phyloP scores from a whole-genome alignment of 2,329 filamentous ascomycete species.

The Penicillium italicum region DNA sequence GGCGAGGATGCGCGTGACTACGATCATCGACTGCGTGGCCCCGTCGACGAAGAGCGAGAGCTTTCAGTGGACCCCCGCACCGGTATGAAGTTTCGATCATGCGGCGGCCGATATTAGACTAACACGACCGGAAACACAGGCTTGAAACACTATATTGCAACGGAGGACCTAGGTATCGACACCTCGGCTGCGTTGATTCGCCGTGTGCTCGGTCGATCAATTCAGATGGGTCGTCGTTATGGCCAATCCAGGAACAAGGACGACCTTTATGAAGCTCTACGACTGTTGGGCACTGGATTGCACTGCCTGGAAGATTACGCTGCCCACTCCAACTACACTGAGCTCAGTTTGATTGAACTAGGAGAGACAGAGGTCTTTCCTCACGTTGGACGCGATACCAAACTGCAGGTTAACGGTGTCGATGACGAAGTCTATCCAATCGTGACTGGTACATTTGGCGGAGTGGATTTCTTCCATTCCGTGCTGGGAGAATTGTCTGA shows the following conservation, averaged over 20 bases:
- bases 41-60: conserved; percentile 74
- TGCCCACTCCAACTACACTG: conserved; percentile 89
- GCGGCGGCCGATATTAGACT: neutral
- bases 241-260: conserved; percentile 61
- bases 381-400: conserved; percentile 75
- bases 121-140: conserved; percentile 34
- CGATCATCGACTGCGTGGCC: conserved; percentile 74
- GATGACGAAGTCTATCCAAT: conserved; percentile 69
- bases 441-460: conserved; percentile 88
- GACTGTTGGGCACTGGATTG: conserved; percentile 79
- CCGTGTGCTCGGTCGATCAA: conserved; percentile 67
- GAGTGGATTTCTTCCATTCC: conserved; percentile 89
- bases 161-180: conserved; percentile 72
- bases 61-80: conserved; percentile 71
- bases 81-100: conserved; percentile 42
- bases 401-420: conserved; percentile 65
- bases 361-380: conserved; percentile 80
- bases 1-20: conserved; percentile 81
- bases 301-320: conserved; percentile 92
- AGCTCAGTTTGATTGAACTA: conserved; percentile 82
- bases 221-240: conserved; percentile 77
- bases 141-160: conserved; percentile 92
- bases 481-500: conserved; percentile 77
- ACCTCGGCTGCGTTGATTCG: conserved; percentile 77
- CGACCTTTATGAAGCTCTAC: conserved; percentile 84